These are phyloP conservation scores for Seiridium unicorne DNA, from an alignment of 2,329 filamentous ascomycete species.

Conservation along the genomic window DNA sequence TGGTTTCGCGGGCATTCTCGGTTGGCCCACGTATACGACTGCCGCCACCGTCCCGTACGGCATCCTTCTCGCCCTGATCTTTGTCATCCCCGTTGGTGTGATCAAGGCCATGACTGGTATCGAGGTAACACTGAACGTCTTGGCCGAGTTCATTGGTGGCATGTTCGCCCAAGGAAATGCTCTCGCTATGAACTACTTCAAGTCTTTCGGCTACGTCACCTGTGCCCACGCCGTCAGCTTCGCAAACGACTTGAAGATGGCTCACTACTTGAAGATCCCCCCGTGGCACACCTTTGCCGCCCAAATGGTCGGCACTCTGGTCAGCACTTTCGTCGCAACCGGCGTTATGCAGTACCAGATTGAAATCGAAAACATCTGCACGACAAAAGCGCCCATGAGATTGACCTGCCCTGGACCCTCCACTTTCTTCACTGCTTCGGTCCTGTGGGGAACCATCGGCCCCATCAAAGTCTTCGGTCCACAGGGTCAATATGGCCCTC, in stretches of 20 bases:
- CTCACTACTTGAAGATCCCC: constrained; percentile 18
- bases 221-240: constrained; percentile 52
- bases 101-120: constrained; percentile 53
- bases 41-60: constrained; percentile 52
- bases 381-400: constrained; percentile 10
- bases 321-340: constrained; percentile 5
- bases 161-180: constrained; percentile 48
- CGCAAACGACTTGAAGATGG: constrained; percentile 34
- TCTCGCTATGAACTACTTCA: constrained; percentile 54
- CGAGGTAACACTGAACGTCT: constrained; percentile 49
- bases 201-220: constrained; percentile 35
- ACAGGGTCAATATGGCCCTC: constrained; percentile 14
- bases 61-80: constrained; percentile 45
- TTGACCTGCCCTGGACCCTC: constrained; percentile 4
- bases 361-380: constrained; percentile 20
- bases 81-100: constrained; percentile 51
- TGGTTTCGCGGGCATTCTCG: constrained; percentile 42
- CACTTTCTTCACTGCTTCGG: constrained; percentile 43
- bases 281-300: constrained; percentile 5
- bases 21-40: constrained; percentile 49
- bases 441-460: constrained; percentile 55
- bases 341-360: constrained; percentile 43
- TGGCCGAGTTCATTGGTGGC: constrained; percentile 54
- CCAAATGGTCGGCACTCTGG: neutral
- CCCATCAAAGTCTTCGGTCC: constrained; percentile 44